Evolutionary conservation across 768 basidiomycete genomes (phyloP), one percentile per base, ranked within the genome.

Genomic region (Leccinum variicolor): DNA sequence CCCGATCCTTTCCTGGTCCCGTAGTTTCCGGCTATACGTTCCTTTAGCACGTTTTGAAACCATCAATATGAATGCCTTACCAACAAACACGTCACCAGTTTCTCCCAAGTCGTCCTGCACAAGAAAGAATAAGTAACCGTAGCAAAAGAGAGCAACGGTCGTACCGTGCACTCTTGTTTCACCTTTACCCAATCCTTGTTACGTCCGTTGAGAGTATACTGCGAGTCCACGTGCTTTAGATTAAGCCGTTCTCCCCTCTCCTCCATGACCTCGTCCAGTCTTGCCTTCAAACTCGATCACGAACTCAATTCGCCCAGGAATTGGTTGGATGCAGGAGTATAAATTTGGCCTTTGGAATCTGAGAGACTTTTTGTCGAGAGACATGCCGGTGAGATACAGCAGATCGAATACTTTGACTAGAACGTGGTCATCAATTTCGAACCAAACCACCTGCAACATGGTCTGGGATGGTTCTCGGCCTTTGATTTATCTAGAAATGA

Each of bases 351-450:
- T 95, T 33, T 97, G 85, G 65, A 87, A 86, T 36, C 79, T 77
- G 23, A 90, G 80, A 0, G 89, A 84, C 63, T 81, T 85, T 54
- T 87, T 79, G 49, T 94, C 79, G 3, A 96, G 80, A 4, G 87
- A 87, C 68, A 81, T 79, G n/a, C 87, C 89, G 62, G 94, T 94
- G 57, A 97, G 79, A 67, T 90, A 94, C 1, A 99, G 77, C 21
- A 98, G 77, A 71, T 99, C 97, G 67, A 99, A 98, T 10, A 98
- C 83, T 73, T 97, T 98, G 83, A 97, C 95, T 98, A 60, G n/a
- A 36, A 54, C 15, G 14, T 19, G 29, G n/a, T 3, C 9, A 34
- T 14, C 10, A 7, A n/a, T 28, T 19, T 43, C 8, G 4, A 54
- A 34, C 19, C 6, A 15, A 50, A 26, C 9, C 34, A 79, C 90